A percentile compares a stretch with the other conserved stretches of the same genome.
These are phyloP conservation scores for Amylostereum chailletii DNA, from an alignment of 1,284 basidiomycete species.

Conservation along the genomic window DNA sequence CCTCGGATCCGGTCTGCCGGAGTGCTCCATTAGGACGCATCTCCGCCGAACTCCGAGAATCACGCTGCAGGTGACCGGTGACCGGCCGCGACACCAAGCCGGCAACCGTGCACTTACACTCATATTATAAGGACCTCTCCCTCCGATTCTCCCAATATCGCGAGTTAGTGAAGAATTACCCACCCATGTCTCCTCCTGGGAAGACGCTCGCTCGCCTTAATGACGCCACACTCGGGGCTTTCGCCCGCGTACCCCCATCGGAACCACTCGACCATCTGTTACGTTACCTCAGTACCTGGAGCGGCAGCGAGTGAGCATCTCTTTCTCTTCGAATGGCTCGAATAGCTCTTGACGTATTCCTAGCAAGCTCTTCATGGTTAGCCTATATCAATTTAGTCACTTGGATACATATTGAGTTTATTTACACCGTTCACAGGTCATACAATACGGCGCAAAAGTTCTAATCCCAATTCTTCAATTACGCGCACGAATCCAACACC, in stretches of 20 bases:
- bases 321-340: neutral
- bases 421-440: conserved; percentile 32
- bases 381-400: conserved; percentile 7
- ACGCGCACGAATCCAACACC: conserved; percentile 59
- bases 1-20: conserved; percentile 16
- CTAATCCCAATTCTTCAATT: conserved; percentile 54
- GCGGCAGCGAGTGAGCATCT: conserved; percentile 61
- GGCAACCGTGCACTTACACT: too few relatives aligned
- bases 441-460: conserved; percentile 65
- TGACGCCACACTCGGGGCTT: conserved; percentile 56
- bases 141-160: neutral
- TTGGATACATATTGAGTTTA: neutral
- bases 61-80: neutral
- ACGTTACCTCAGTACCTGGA: conserved; percentile 70
- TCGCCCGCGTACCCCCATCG: conserved; percentile 47
- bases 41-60: neutral
- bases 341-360: neutral
- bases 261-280: conserved; percentile 61
- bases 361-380: conserved; percentile 72
- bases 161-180: neutral
- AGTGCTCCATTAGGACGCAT: conserved; percentile 5
- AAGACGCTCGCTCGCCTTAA: conserved; percentile 39
- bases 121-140: neutral
- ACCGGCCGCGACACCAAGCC: too few relatives aligned
- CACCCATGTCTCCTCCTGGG: conserved; percentile 28